Evolutionary conservation across 2,329 filamentous ascomycete species (phyloP), one percentile per base, ranked within the genome.

Genomic region (Aspergillus melleus): DNA sequence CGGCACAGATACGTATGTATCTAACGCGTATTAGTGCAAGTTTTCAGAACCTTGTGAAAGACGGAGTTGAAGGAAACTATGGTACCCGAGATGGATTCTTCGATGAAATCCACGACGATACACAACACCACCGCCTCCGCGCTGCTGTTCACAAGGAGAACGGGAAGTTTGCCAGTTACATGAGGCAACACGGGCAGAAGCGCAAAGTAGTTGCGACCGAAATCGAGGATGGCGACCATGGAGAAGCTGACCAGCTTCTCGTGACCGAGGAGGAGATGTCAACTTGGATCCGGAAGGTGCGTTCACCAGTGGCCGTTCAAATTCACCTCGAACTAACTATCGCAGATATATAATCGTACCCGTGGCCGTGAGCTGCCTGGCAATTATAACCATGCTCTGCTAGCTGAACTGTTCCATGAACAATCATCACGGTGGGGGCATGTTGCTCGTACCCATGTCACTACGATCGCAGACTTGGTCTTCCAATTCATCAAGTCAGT

Each of bases 351-450:
- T 54, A n/a, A 59, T 22, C 54, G 56, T n/a, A 69, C 64, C 10
- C 46, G 70, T 32, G 70, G 70, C 3, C 55, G 57, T 47, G 71
- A 74, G 50, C 39, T 73, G 4, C 70, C 71, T 12, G 70, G 71
- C 2, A 70, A 68, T 47, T 71, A 70, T 55, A 73, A 70, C 46
- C 64, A 69, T 24, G 56, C 60, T 4, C 61, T 73, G 3, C 57
- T 73, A 3, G 47, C 57, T 1, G 62, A 67, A 46, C 55, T 72
- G 1, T 74, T 72, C 49, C 65, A 71, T 56, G 46, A 49, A 11
- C 71, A 74, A 53, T 72, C 70, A 32, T 52, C 26, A 20, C 56
- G 62, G 4, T 74, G 70, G 72, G 52, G 24, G 1, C 14, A 55
- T 20, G 67, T 68, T 46, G 49, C 61, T 54, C 62, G 50, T n/a